phyloP scores from a whole-genome alignment of 2,329 filamentous ascomycete species.

The Aspergillus melleus region DNA sequence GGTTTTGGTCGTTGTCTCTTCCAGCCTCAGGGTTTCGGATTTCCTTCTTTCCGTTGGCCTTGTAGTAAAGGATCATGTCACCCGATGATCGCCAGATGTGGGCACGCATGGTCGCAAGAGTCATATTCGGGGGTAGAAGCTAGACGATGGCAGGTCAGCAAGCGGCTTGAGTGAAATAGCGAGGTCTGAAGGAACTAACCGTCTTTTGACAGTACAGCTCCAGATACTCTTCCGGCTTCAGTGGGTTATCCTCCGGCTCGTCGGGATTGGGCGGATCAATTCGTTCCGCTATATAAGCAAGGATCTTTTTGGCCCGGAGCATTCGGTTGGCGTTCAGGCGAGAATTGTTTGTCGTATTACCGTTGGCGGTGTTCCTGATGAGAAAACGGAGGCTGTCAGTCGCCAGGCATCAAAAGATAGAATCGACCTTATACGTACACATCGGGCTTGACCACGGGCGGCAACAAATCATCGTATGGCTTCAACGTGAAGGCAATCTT shows the following conservation, averaged over 20 bases:
- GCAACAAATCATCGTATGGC: conserved; percentile 73
- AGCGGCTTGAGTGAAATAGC: background rate
- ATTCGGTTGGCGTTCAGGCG: conserved; percentile 95
- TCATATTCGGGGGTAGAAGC: conserved; percentile 75
- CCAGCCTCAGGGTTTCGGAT: conserved; percentile 32
- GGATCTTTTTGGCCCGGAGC: conserved; percentile 91
- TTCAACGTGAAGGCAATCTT: conserved; percentile 95
- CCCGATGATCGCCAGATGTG: conserved; percentile 95
- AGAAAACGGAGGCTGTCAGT: conserved; percentile 2
- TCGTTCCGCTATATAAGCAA: conserved; percentile 87
- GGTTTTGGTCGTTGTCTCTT: conserved; percentile 18
- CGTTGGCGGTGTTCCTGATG: conserved; percentile 23
- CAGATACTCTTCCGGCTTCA: conserved; percentile 87
- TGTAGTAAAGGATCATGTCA: conserved; percentile 89
- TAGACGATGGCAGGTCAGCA: conserved; percentile 21
- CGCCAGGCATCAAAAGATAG: background rate
- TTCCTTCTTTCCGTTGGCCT: conserved; percentile 77
- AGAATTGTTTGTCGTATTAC: conserved; percentile 63
- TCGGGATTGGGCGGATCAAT: conserved; percentile 71
- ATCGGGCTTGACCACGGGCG: conserved; percentile 71
- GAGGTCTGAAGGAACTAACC: conserved; percentile 54
- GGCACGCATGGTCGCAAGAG: conserved; percentile 84
- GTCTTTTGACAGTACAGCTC: conserved; percentile 94
- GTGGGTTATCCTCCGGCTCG: conserved; percentile 57
- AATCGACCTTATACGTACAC: conserved; percentile 48